These are phyloP conservation scores for Ambrosia artemisiifolia DNA, from an alignment of 129 eudicot genomes.

Conservation along the genomic window DNA sequence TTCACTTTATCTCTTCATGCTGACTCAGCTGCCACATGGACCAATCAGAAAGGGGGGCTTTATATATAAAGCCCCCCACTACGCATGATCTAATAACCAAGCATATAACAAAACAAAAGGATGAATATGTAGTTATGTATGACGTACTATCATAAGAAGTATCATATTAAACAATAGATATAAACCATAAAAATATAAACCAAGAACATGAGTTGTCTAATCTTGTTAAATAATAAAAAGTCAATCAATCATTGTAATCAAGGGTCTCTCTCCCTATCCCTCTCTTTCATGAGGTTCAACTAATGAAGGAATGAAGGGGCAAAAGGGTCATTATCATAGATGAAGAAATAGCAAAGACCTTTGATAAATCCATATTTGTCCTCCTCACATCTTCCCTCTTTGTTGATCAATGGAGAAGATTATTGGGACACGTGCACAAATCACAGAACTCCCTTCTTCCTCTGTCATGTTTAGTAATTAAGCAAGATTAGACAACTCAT, in stretches of 20 bases:
- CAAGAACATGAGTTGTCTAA: slow-evolving; percentile 28
- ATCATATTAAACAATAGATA: no score
- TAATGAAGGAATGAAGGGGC: neutral
- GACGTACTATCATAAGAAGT: no score
- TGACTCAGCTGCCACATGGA: no score
- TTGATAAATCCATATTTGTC: slow-evolving; percentile 29
- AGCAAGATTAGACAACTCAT: slow-evolving; percentile 32
- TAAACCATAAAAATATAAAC: neutral
- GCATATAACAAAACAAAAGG: neutral
- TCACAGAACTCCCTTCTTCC: slow-evolving; percentile 35
- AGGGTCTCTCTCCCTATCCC: slow-evolving; percentile 9
- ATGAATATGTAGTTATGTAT: neutral
- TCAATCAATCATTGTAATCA: slow-evolving; percentile 21
- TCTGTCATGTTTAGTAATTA: slow-evolving; percentile 23
- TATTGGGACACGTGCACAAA: slow-evolving; percentile 42
- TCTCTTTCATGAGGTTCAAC: slow-evolving; percentile 9
- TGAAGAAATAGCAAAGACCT: neutral
- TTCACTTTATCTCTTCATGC: no score
- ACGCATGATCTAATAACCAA: no score
- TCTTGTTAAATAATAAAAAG: slow-evolving; percentile 10
- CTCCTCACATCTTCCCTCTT: slow-evolving; percentile 42
- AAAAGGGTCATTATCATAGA: no score
- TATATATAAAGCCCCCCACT: no score
- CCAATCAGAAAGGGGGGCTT: no score
- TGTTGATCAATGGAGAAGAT: slow-evolving; percentile 42